Conservation (phyloP, 1,284 basidiomycete species). For the Rugosomyces carneus region DNA sequence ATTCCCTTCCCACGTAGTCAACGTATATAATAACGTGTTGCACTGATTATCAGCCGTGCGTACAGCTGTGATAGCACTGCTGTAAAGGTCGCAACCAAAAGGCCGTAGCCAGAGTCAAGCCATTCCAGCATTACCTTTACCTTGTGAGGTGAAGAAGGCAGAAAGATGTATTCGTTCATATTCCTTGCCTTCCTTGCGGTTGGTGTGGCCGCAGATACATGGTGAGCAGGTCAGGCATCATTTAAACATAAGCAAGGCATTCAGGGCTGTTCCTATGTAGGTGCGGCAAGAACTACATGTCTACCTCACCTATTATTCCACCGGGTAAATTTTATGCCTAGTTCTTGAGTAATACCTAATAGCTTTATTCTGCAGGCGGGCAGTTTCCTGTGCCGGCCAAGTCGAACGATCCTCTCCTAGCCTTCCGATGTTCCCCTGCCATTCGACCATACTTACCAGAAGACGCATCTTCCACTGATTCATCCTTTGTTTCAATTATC, state of each 20-base stretch:
- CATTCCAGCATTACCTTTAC: background rate
- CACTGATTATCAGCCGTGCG: background rate
- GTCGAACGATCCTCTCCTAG: conserved; percentile 49
- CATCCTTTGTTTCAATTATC: conserved; percentile 38
- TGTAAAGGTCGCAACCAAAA: background rate
- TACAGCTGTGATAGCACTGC: background rate
- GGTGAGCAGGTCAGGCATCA: conserved; percentile 5
- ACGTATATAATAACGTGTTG: background rate
- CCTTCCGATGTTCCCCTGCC: conserved; percentile 61
- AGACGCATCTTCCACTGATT: conserved; percentile 38
- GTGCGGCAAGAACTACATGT: conserved; percentile 20
- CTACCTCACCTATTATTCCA: conserved; percentile 16
- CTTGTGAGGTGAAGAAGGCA: background rate
- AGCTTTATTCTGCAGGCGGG: conserved; percentile 28
- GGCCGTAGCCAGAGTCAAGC: too few relatives aligned
- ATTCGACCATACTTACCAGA: conserved; percentile 59
- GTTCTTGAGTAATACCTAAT: background rate
- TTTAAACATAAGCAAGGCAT: background rate
- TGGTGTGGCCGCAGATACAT: conserved; percentile 13
- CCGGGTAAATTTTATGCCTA: conserved; percentile 12
- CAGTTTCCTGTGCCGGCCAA: conserved; percentile 48
- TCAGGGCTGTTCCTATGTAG: conserved; percentile 2
- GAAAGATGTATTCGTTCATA: background rate
- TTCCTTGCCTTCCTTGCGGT: background rate
- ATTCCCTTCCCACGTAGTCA: conserved; percentile 1